Percentiles rank a stretch among this genome's conserved stretches.
phyloP scores from a whole-genome alignment of 2,329 filamentous ascomycete genomes.

The Fusarium succisae region DNA sequence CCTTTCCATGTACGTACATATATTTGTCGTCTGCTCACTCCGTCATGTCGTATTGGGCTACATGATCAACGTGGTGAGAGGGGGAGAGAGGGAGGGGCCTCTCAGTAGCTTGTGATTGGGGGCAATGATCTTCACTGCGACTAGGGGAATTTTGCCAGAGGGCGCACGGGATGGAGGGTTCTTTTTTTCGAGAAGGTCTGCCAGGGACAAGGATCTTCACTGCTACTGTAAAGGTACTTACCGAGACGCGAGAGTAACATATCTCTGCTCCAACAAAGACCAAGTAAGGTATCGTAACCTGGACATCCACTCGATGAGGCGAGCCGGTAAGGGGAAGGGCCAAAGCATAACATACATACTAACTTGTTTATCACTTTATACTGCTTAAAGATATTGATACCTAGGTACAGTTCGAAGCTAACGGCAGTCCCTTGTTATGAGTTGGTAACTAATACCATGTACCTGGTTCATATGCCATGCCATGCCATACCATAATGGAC shows the following conservation, averaged over 20 bases:
- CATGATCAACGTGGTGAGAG: conserved; percentile 25
- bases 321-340: conserved; percentile 26
- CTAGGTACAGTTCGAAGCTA: not conserved
- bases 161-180: conserved; percentile 21
- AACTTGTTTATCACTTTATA: not conserved
- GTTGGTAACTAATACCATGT: not conserved
- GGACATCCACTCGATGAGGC: conserved; percentile 15
- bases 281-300: not conserved
- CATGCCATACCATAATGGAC: not conserved
- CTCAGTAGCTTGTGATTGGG: conserved; percentile 1
- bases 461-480: not conserved
- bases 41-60: conserved; percentile 24
- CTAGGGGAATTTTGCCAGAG: conserved; percentile 29
- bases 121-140: conserved; percentile 25
- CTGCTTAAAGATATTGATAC: not conserved
- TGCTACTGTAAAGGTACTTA: not conserved
- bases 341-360: conserved; percentile 2
- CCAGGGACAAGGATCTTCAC: conserved; percentile 18
- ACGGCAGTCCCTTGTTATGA: not conserved
- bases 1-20: not conserved
- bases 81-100: not conserved
- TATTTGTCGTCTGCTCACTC: not conserved
- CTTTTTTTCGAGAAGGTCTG: conserved; percentile 38
- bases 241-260: not conserved
- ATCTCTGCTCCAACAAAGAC: not conserved